phyloP scores from a whole-genome alignment of 139 green algal species.

The Medakamo hakoo region DNA sequence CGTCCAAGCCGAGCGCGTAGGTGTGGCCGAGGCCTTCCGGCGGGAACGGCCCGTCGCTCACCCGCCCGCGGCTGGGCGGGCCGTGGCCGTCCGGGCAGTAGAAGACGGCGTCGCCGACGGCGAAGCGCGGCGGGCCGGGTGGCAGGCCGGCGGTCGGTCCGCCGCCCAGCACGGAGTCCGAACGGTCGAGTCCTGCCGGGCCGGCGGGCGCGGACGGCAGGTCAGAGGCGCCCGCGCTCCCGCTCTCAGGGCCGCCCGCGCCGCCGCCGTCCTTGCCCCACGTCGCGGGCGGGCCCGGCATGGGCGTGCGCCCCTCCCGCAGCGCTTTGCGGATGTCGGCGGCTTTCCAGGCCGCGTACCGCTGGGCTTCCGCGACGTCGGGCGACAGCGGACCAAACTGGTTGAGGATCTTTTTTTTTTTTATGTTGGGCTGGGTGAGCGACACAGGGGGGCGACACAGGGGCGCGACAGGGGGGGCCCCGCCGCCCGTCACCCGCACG shows the following conservation, averaged over 20 bases:
- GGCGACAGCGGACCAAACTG: slow-evolving; percentile 49
- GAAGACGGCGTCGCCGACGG: not conserved
- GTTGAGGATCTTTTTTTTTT: slow-evolving; percentile 30
- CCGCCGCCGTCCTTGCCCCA: slow-evolving; percentile 6
- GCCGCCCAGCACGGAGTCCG: no score
- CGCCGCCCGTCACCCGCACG: not conserved
- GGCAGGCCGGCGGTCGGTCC: not conserved
- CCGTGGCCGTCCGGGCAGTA: slow-evolving; percentile 1
- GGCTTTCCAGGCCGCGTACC: slow-evolving; percentile 70
- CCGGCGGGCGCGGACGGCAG: slow-evolving; percentile 4
- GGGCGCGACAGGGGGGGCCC: not conserved
- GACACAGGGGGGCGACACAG: not conserved
- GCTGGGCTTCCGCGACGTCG: slow-evolving; percentile 59
- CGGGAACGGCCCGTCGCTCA: not conserved
- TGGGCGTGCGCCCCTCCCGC: slow-evolving; percentile 47
- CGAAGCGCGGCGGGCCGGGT: not conserved
- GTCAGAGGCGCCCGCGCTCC: slow-evolving; percentile 2
- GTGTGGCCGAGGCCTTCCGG: not conserved
- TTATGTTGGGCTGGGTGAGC: no score
- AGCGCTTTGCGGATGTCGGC: slow-evolving; percentile 73
- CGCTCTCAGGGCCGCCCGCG: slow-evolving; percentile 5
- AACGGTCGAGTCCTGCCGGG: no score
- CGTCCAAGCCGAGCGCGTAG: not conserved
- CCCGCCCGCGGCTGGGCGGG: no score
- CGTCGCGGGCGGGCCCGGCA: slow-evolving; percentile 16